Base-by-base conservation (phyloP, 345 rosid species). In the Eucalyptus globulus region DNA sequence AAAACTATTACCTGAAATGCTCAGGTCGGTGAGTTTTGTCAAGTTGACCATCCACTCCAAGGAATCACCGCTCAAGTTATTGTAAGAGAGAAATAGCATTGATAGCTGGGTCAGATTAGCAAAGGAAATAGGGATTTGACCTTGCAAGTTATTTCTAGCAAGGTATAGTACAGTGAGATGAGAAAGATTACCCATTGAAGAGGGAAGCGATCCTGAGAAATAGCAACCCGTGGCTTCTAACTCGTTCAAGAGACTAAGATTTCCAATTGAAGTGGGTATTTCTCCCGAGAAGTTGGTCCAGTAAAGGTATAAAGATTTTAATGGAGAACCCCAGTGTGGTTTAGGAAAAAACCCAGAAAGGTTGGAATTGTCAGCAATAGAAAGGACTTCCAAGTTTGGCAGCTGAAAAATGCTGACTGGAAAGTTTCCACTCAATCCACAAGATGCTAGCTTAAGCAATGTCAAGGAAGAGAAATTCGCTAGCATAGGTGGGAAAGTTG, bases 81-180 rank as follows among this genome's bases (percentile, higher is more conserved):
- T 50, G 53, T 6, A 0, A 0, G 53, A 14, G 0, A 50, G 53
- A 0, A 0, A 6, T 50, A 50, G 53, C 3, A 2, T 0, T 7
- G 17, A 50, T 50, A 50, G 53, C 53, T 50, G 7, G 53, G 53
- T 50, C 5, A 49, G 51, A 49, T 14, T 49, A 49, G 51, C 51
- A 49, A 49, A 49, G 51, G 37, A 37, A 37, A 37, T 3, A 37
- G 37, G 37, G 37, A 49, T 49, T 49, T 49, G 51, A 49, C 51
- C 51, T 14, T 49, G 50, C 50, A 49, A 49, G 50, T 49, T 49
- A 49, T 49, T 49, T 13, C 2, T 0, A 2, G 0, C 0, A 12
- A 49, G 50, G 6, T 49, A 0, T 13, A 49, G 50, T 13, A 0
- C 2, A 49, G 1, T 49, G 50, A 49, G 50, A 49, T 0, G 50